A percentile compares a stretch with the other conserved stretches of the same genome.
phyloP scores from a whole-genome alignment of 176 grass and related monocot genomes.

The Carex myosuroides region DNA sequence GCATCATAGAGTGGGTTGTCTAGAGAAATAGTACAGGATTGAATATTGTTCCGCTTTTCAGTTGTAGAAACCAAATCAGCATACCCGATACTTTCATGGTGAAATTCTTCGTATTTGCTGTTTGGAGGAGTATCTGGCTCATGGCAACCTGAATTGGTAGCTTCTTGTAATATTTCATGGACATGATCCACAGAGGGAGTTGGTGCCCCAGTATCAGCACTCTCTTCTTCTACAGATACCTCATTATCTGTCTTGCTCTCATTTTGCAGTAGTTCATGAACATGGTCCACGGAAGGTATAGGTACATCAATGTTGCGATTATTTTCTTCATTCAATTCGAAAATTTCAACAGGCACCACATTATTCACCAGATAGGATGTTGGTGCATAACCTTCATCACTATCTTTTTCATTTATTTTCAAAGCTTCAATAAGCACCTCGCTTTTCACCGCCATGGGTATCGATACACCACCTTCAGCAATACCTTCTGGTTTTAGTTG shows the following conservation, averaged over 20 bases:
- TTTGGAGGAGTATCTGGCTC: neutral
- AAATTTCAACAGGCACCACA: neutral
- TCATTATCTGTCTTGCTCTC: neutral
- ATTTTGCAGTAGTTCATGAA: conserved; percentile 15
- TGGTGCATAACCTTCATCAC: neutral
- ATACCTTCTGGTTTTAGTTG: neutral
- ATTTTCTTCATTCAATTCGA: neutral
- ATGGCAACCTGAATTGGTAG: neutral
- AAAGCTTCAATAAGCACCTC: neutral
- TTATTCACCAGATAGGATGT: neutral
- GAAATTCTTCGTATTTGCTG: neutral
- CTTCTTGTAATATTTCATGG: conserved; percentile 16
- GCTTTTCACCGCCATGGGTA: neutral
- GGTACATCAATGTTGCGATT: neutral
- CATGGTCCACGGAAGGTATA: neutral
- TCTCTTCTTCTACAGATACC: conserved; percentile 8
- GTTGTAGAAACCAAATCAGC: neutral
- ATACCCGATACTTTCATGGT: neutral
- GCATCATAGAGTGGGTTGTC: neutral
- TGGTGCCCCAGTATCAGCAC: neutral
- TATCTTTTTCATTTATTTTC: neutral
- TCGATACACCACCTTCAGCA: neutral
- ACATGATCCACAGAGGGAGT: neutral
- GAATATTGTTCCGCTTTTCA: neutral
- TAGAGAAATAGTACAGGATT: conserved; percentile 5